phyloP scores from a whole-genome alignment of 345 rosid genomes.

The Gossypium mustelinum region DNA sequence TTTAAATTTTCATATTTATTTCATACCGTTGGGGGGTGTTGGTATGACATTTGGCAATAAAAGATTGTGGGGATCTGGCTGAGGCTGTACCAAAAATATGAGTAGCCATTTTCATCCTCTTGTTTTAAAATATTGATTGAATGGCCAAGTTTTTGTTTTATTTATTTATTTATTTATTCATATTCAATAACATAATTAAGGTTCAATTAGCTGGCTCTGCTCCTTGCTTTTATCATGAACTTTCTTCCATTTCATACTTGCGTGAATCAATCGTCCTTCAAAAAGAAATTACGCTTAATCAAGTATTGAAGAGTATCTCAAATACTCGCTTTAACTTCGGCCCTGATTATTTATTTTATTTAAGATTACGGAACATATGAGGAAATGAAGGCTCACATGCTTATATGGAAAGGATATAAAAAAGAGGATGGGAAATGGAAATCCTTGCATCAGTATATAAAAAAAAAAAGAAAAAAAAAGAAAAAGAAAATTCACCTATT shows the following conservation, averaged over 20 bases:
- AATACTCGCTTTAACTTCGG: too few species aligned
- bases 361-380: not conserved
- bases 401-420: not conserved
- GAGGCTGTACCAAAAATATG: not conserved
- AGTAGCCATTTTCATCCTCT: not conserved
- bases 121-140: not conserved
- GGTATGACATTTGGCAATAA: not conserved
- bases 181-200: not conserved
- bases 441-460: not conserved
- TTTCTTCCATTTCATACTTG: slow-evolving; percentile 9
- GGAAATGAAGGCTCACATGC: slow-evolving; percentile 31
- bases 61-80: not conserved
- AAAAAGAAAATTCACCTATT: too few species aligned
- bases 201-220: slow-evolving; percentile 24
- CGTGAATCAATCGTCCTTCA: slow-evolving; percentile 19
- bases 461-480: not conserved
- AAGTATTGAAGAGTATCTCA: too few species aligned
- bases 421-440: slow-evolving; percentile 14
- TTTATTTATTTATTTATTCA: not conserved
- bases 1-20: not conserved
- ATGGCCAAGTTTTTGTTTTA: not conserved
- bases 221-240: slow-evolving; percentile 27
- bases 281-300: too few species aligned
- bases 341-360: too few species aligned
- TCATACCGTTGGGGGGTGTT: not conserved